Base-by-base conservation (phyloP, 768 basidiomycete species). In the Russula foetens region DNA sequence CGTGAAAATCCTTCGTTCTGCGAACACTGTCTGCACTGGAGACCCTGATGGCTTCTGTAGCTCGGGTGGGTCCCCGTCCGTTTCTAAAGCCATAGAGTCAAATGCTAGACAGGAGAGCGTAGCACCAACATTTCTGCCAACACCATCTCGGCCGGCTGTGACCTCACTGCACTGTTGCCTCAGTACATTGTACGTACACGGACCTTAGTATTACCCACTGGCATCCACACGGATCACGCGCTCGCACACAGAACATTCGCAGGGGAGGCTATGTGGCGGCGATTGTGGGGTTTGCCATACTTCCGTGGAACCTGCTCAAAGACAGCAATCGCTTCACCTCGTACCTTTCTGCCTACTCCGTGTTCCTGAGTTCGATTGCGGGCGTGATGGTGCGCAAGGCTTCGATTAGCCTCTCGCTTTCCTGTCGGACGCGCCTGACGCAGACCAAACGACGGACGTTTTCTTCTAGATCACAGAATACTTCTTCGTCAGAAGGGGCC, bases 231-330 rank as follows among this genome's bases (percentile, higher is more conserved):
- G 46, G 46, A 44, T 45, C 45, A 38, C 23, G 56, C 47, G 54
- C 54, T 48, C 28, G 46, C 31, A 28, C 11, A 24, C 59, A 86
- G 84, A 91, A 88, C 69, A 92, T 93, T 69, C 84, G 90, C 23
- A 81, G 90, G 21, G 90, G 92, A 29, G 90, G 90, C 17, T 94
- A 87, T 72, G 73, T 92, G 49, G 86, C 85, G n/a, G 89, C 88
- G 8, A 76, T 86, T 49, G 84, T 90, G 43, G 90, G 90, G 5
- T 68, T 91, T 33, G 81, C 77, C 71, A 89, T 89, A 76, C 80
- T 84, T 39, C 88, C 86, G 1, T 90, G 88, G 88, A 86, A 87
- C 66, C 68, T 90, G 38, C 76, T 89, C 65, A 83, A 85, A 70
- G 82, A 76, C 62, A 86, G 84, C 71, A 90, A 84, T 68, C 79